Evolutionary conservation across 2,329 filamentous ascomycete genomes (phyloP), one percentile per base, ranked within the genome.

Genomic region (Monilinia fructigena): DNA sequence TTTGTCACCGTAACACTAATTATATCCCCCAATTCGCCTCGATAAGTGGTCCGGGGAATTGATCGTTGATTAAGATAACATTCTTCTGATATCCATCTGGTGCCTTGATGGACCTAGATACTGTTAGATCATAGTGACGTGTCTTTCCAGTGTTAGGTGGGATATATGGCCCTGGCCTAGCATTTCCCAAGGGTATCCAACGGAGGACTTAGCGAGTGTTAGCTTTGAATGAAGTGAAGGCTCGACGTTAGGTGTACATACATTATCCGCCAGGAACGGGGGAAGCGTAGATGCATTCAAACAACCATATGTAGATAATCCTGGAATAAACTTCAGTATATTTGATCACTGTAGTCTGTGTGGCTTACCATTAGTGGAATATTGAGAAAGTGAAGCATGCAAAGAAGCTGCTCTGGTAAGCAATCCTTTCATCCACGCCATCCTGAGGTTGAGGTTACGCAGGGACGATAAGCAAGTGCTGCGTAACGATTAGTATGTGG

Each of bases 1-100:
- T 94, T 94, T 77, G 85, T 82, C 63, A 93, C 82, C 40, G 86
- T 86, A 47, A 91, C 84, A 60, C 89, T 79, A 55, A 86, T 81
- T 4, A 35, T 66, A 53, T 78, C 76, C 74, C 75, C 67, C 67
- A 76, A 55, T 77, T 75, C 1, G 75, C 75, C 62, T 76, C 72
- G 50, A 76, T 74, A 3, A 70, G 47, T 7, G 75, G 75, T 14
- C 75, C 76, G 2, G 75, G 76, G 52, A 72, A 76, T 56, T 72
- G 69, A 3, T 74, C 74, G 64, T 77, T 77, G 47, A 77, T 71
- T 12, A 76, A 45, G 23, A 77, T 81, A 66, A 92, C 85, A 73
- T 90, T 90, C 35, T 74, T 74, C 5, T 68, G 61, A 42, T 72
- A 74, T 8, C 79, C 79, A 73, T 80, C 79, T 18, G 78, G 78